phyloP scores from a whole-genome alignment of 768 basidiomycete genomes.

The Termitomyces sp. region DNA sequence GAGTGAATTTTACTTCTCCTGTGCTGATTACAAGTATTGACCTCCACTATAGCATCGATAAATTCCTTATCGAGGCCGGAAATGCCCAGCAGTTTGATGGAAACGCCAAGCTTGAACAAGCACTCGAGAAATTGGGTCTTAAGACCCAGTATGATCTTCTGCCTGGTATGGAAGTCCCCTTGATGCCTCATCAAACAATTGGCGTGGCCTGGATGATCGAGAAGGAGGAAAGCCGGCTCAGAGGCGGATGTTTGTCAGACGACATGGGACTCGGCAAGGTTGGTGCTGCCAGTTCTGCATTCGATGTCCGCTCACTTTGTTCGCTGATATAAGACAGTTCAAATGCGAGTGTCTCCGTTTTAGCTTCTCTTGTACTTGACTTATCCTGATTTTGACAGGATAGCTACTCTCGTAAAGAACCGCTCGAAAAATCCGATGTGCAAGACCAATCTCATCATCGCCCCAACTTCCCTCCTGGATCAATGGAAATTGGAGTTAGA shows the following conservation, averaged over 20 bases:
- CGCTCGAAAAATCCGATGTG: slow-evolving; percentile 38
- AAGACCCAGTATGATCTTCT: slow-evolving; percentile 38
- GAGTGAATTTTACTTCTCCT: slow-evolving; percentile 34
- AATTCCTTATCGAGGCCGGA: slow-evolving; percentile 48
- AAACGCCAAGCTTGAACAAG: slow-evolving; percentile 52
- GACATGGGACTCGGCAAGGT: slow-evolving; percentile 63
- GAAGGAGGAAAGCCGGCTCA: slow-evolving; percentile 32
- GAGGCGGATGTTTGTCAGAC: slow-evolving; percentile 46
- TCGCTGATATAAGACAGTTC: slow-evolving; percentile 32
- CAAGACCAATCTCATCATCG: slow-evolving; percentile 65
- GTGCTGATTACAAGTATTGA: neutral
- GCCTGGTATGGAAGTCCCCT: slow-evolving; percentile 51
- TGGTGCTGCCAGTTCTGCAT: slow-evolving; percentile 6
- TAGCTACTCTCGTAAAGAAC: slow-evolving; percentile 55
- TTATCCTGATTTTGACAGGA: slow-evolving; percentile 27
- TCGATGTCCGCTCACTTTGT: neutral
- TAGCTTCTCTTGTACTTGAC: neutral
- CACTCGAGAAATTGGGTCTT: slow-evolving; percentile 48
- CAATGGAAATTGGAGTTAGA: slow-evolving; percentile 65
- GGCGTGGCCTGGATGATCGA: slow-evolving; percentile 59
- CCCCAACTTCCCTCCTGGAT: slow-evolving; percentile 57
- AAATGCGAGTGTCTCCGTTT: slow-evolving; percentile 27
- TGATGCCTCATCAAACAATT: slow-evolving; percentile 69
- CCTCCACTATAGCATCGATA: slow-evolving; percentile 35
- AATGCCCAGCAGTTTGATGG: slow-evolving; percentile 56